Conservation (phyloP, 2,329 filamentous ascomycete genomes). For the Aspergillus ibericus region DNA sequence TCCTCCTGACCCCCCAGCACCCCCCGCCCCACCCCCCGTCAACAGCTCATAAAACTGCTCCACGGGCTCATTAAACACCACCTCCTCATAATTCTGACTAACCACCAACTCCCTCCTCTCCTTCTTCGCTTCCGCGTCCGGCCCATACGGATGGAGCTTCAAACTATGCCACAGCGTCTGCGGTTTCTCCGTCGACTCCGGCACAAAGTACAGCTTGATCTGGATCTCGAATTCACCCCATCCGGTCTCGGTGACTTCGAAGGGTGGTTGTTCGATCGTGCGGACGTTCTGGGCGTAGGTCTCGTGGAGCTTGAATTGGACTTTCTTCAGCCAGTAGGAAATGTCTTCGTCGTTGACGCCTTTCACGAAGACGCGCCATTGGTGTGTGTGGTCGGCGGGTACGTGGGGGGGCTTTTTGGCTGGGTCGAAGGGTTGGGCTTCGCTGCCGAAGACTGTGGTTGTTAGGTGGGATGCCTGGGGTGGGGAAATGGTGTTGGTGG, state of each 20-base stretch:
- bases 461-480: neutral
- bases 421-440: conserved; percentile 76
- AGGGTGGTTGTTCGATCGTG: conserved; percentile 78
- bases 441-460: conserved; percentile 69
- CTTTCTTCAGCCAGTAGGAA: conserved; percentile 92
- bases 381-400: conserved; percentile 91
- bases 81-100: conserved; percentile 85
- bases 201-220: conserved; percentile 89
- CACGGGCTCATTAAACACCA: conserved; percentile 96
- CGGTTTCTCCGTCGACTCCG: conserved; percentile 86
- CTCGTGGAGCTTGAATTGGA: conserved; percentile 97
- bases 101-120: conserved; percentile 64
- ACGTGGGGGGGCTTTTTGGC: conserved; percentile 71
- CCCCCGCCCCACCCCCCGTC: conserved; percentile 70
- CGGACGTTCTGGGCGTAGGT: conserved; percentile 90
- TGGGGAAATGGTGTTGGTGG: neutral
- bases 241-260: conserved; percentile 85
- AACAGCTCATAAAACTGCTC: conserved; percentile 87
- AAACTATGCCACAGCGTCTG: conserved; percentile 94
- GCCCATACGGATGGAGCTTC: conserved; percentile 84
- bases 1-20: conserved; percentile 36
- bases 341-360: conserved; percentile 87
- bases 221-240: conserved; percentile 99
- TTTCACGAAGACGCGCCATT: conserved; percentile 92
- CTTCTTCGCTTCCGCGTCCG: conserved; percentile 71